A percentile compares a stretch with the other conserved stretches of the same genome.
Evolutionary conservation across 2,329 filamentous ascomycete genomes (phyloP).

Genomic region (Anthostomella pinea): DNA sequence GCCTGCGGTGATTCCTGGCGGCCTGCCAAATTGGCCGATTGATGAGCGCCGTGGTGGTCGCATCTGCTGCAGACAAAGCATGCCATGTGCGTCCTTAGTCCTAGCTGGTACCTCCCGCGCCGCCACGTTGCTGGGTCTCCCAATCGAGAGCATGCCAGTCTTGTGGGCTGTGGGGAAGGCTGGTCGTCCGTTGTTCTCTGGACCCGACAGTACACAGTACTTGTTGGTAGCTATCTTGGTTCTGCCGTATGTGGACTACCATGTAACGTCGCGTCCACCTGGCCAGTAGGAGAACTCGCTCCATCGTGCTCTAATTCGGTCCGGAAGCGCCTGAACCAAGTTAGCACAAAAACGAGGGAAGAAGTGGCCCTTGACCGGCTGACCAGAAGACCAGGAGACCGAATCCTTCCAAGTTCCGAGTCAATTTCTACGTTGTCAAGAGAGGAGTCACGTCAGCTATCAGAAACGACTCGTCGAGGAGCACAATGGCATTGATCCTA

Average conservation of each 20-base stretch:
- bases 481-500: too few species aligned
- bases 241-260: conserved; percentile 2
- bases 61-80: too few species aligned
- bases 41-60: conserved; percentile 8
- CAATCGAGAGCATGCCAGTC: conserved; percentile 10
- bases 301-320: conserved; percentile 1
- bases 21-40: conserved; percentile 1
- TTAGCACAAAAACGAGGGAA: neutral
- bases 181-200: too few species aligned
- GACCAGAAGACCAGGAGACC: too few species aligned
- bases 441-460: too few species aligned
- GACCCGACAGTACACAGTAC: neutral
- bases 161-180: conserved; percentile 1
- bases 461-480: too few species aligned
- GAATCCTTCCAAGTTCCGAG: too few species aligned
- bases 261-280: conserved; percentile 18
- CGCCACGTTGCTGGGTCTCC: conserved; percentile 13
- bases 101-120: conserved; percentile 10
- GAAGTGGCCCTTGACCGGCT: neutral
- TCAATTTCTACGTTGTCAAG: too few species aligned
- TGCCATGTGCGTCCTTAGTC: too few species aligned
- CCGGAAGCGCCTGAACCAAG: conserved; percentile 3
- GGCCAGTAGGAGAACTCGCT: conserved; percentile 3
- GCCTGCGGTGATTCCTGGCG: neutral
- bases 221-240: neutral